Evolutionary conservation across 2,329 filamentous ascomycete species (phyloP).

Genomic region (Nannizzia gypsea): DNA sequence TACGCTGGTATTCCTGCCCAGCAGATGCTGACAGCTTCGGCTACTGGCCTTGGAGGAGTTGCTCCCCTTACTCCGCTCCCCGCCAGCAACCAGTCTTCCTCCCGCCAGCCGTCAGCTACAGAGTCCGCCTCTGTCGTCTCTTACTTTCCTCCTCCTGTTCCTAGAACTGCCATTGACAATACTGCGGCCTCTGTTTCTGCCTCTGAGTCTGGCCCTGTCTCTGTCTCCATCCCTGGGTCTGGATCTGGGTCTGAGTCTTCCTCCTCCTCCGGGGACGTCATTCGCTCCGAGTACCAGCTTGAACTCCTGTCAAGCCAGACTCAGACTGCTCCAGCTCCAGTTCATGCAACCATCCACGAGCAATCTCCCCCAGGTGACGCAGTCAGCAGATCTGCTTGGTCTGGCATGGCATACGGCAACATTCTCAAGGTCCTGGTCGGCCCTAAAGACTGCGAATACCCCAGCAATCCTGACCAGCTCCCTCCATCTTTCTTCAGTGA

Average conservation of each 20-base stretch:
- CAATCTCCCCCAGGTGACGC: too few species aligned
- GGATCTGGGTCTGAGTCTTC: neutral
- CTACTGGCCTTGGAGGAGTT: neutral
- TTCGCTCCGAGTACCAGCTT: neutral
- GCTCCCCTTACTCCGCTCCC: neutral
- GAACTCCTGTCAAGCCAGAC: neutral
- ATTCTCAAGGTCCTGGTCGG: neutral
- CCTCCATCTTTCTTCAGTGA: slow-evolving; percentile 18
- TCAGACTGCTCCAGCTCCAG: neutral
- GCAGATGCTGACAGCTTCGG: neutral
- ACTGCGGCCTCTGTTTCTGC: neutral
- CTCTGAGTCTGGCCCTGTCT: neutral
- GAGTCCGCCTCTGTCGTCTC: neutral
- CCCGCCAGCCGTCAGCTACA: neutral
- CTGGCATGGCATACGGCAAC: neutral
- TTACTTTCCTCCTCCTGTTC: too few species aligned
- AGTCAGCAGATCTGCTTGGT: neutral
- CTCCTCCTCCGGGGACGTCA: neutral
- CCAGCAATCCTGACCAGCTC: slow-evolving; percentile 10
- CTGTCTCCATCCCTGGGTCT: neutral
- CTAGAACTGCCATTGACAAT: neutral
- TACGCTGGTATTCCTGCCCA: neutral
- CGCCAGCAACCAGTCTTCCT: neutral
- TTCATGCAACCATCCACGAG: neutral
- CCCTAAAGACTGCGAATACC: neutral